These are phyloP conservation scores for Calonectria multiphialidica DNA, from an alignment of 2,329 filamentous ascomycete genomes.

Conservation along the genomic window DNA sequence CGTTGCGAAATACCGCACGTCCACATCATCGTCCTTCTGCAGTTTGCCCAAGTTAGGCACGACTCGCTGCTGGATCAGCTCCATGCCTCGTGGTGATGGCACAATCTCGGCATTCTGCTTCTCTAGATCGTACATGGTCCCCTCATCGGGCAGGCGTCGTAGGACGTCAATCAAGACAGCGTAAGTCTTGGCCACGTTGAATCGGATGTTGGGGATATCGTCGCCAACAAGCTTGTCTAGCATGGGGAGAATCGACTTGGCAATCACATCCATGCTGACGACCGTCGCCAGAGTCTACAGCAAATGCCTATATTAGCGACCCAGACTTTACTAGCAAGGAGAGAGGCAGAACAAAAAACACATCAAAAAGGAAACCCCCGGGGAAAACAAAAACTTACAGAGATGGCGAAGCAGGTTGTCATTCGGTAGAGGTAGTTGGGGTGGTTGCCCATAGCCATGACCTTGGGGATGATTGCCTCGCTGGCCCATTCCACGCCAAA, in stretches of 20 bases:
- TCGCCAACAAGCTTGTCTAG: constrained; percentile 93
- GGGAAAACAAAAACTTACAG: constrained; percentile 72
- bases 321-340: neutral
- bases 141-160: constrained; percentile 88
- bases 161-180: constrained; percentile 90
- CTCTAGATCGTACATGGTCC: constrained; percentile 87
- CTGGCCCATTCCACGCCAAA: constrained; percentile 99
- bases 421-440: constrained; percentile 99
- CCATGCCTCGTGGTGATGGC: constrained; percentile 79
- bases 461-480: constrained; percentile 97
- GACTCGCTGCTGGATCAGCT: constrained; percentile 88
- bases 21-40: constrained; percentile 96
- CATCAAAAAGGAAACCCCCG: too few species aligned
- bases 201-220: constrained; percentile 98
- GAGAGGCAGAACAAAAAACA: neutral
- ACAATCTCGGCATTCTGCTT: constrained; percentile 75
- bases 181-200: constrained; percentile 99
- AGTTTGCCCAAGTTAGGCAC: constrained; percentile 93
- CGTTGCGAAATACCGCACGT: constrained; percentile 97
- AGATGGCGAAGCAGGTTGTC: constrained; percentile 99
- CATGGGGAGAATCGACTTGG: constrained; percentile 93
- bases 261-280: constrained; percentile 92
- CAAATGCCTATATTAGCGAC: constrained; percentile 38
- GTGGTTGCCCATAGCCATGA: constrained; percentile 98
- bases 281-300: constrained; percentile 89